Percentiles rank a stretch among this genome's conserved stretches.
Conservation (phyloP, 2,329 filamentous ascomycete genomes). For the Venturia asperata region DNA sequence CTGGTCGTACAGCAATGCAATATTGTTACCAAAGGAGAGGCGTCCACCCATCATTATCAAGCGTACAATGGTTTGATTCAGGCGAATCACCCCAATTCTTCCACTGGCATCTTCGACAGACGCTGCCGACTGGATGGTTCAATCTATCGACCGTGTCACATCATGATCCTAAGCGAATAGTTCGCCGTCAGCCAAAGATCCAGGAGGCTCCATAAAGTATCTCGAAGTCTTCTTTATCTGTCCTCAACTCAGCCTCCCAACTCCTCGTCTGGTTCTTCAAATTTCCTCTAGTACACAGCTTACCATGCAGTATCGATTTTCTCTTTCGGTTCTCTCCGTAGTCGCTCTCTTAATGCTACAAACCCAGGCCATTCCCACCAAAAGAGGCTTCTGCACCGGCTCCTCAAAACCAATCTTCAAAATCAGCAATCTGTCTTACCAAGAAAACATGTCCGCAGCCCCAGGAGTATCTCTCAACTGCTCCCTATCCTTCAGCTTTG, state of each 20-base stretch:
- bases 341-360: background rate
- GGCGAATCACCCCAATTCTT: background rate
- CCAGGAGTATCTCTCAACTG: background rate
- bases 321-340: background rate
- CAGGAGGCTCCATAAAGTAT: background rate
- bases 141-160: background rate
- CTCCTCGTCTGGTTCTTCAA: too few relatives aligned
- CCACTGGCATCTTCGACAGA: too few relatives aligned
- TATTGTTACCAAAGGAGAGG: too few relatives aligned
- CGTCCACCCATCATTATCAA: background rate
- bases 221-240: background rate
- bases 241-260: background rate
- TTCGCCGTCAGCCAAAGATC: background rate
- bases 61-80: background rate
- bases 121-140: background rate
- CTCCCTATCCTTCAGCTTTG: background rate
- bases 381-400: background rate
- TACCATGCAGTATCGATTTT: background rate
- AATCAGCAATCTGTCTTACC: background rate
- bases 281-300: background rate
- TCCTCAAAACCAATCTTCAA: background rate
- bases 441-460: background rate
- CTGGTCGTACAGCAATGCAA: background rate
- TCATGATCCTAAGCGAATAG: background rate
- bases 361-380: background rate